phyloP scores from a whole-genome alignment of 164 flowering plant genomes.

The Cinnamomum chago region DNA sequence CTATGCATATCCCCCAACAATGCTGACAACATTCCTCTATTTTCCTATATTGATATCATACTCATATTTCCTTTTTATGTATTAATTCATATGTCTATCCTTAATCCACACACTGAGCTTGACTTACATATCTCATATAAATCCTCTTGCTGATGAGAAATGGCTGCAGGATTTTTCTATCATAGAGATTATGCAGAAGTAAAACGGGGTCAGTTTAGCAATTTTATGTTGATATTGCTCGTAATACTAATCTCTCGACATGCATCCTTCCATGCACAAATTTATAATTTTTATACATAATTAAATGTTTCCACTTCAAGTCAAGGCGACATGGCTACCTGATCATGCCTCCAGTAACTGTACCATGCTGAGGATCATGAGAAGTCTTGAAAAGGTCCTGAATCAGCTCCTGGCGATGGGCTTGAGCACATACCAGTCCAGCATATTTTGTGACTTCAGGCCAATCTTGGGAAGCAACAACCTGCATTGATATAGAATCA shows the following conservation, averaged over 20 bases:
- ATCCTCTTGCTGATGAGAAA: no score
- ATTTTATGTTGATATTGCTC: background rate
- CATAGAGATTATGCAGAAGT: no score
- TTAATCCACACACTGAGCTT: no score
- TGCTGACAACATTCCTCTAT: no score
- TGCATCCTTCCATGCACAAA: background rate
- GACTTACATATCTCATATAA: no score
- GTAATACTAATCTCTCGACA: background rate
- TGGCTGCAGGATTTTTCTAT: no score
- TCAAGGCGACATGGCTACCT: constrained; percentile 24
- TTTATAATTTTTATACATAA: background rate
- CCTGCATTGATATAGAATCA: constrained; percentile 23
- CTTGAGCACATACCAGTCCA: constrained; percentile 59
- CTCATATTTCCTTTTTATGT: no score
- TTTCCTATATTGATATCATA: no score
- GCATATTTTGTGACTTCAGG: constrained; percentile 62
- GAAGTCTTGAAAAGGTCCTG: constrained; percentile 57
- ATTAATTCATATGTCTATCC: no score
- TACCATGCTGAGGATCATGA: constrained; percentile 52
- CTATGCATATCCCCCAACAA: no score
- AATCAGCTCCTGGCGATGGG: constrained; percentile 57
- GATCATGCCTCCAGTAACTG: constrained; percentile 59
- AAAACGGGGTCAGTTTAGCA: no score
- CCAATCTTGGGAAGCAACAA: constrained; percentile 68
- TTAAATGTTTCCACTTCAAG: background rate